phyloP scores from a whole-genome alignment of 2,329 filamentous ascomycete genomes.

The Fusarium acutatum region DNA sequence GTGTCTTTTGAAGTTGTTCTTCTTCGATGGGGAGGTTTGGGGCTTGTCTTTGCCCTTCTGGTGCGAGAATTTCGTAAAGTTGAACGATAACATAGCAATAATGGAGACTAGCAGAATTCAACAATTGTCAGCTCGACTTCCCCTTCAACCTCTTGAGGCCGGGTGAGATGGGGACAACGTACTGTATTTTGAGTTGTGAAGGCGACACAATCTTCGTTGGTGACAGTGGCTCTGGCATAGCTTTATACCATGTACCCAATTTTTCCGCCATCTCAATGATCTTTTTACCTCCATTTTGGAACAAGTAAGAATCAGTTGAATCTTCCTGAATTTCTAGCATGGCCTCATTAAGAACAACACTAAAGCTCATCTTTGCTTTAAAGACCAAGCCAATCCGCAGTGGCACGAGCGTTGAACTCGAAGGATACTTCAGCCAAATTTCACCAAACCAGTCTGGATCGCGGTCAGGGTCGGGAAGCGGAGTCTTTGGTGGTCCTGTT shows the following conservation, averaged over 20 bases:
- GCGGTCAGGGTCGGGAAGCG: background rate
- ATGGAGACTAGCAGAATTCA: background rate
- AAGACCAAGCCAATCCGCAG: background rate
- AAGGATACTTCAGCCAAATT: conserved; percentile 17
- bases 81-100: background rate
- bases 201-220: background rate
- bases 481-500: background rate
- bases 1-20: background rate
- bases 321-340: background rate
- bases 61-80: background rate
- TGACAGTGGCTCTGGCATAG: background rate
- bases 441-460: conserved; percentile 2
- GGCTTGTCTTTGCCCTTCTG: background rate
- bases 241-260: background rate
- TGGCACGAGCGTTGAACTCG: background rate
- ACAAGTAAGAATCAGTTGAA: background rate
- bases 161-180: rapidly evolving
- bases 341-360: background rate
- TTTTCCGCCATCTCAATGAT: background rate
- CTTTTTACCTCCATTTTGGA: background rate
- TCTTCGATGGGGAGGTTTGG: rapidly evolving
- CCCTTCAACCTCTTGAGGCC: background rate
- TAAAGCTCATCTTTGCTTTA: background rate
- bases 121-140: no score
- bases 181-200: conserved; percentile 17